phyloP scores from a whole-genome alignment of 2,329 filamentous ascomycete species.

The Cladophialophora psammophila region DNA sequence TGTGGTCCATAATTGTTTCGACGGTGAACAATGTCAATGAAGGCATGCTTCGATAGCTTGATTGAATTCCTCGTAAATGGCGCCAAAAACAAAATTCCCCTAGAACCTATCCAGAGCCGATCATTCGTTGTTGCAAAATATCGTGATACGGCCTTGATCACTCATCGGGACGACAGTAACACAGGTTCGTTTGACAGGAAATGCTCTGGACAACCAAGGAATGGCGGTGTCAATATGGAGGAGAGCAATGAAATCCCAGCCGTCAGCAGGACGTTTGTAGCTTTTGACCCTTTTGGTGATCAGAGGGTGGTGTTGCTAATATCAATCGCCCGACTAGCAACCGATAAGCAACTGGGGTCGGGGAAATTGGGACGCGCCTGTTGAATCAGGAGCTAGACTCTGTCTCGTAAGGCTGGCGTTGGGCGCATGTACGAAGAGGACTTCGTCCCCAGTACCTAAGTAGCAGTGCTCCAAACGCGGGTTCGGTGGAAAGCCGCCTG shows the following conservation, averaged over 20 bases:
- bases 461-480: neutral
- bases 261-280: neutral
- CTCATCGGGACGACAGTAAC: neutral
- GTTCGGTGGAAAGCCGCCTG: neutral
- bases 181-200: neutral
- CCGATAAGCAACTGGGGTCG: constrained; percentile 17
- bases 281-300: neutral
- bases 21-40: neutral
- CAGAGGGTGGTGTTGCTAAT: neutral
- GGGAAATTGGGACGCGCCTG: constrained; percentile 20
- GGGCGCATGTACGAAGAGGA: neutral
- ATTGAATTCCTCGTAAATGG: neutral
- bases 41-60: constrained; percentile 2
- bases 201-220: neutral
- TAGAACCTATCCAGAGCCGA: neutral
- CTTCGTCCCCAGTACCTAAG: no score
- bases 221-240: neutral
- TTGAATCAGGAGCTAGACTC: constrained; percentile 24
- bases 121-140: neutral
- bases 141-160: neutral
- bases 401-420: constrained; percentile 17
- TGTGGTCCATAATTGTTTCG: neutral
- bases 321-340: neutral
- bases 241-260: neutral
- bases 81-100: neutral